Evolutionary conservation across 768 basidiomycete species (phyloP).

Genomic region (Cyclocybe cylindracea): DNA sequence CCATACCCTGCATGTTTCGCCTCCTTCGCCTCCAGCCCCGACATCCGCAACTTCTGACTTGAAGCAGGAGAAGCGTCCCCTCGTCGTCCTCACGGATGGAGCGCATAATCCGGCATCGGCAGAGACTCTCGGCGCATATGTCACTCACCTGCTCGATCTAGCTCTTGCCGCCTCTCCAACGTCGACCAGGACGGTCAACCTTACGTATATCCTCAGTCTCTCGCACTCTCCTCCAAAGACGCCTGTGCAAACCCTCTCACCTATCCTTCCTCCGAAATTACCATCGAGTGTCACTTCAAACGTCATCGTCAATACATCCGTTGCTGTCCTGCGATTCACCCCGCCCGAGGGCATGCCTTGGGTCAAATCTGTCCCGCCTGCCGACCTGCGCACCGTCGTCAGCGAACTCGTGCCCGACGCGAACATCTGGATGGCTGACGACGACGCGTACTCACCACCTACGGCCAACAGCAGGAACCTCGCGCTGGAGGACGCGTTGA

Average conservation of each 20-base stretch:
- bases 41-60: neutral
- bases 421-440: conserved; percentile 44
- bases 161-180: conserved; percentile 7
- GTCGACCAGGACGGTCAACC: conserved; percentile 27
- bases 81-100: conserved; percentile 79
- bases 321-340: conserved; percentile 66
- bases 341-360: conserved; percentile 94
- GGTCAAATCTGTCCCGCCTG: conserved; percentile 66
- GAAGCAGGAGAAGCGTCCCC: neutral
- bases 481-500: conserved; percentile 33
- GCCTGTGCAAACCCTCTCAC: conserved; percentile 66
- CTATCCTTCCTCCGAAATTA: conserved; percentile 53
- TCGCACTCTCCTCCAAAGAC: conserved; percentile 89
- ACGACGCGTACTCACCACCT: conserved; percentile 17
- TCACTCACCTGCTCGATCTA: conserved; percentile 38
- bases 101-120: conserved; percentile 91
- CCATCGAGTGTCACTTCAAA: conserved; percentile 15
- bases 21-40: conserved; percentile 1
- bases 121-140: conserved; percentile 62
- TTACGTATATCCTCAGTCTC: conserved; percentile 78
- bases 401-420: conserved; percentile 41
- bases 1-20: conserved; percentile 36
- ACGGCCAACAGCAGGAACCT: conserved; percentile 1
- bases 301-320: conserved; percentile 35
- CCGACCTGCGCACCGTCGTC: conserved; percentile 50